A percentile compares a stretch with the other conserved stretches of the same genome.
These are phyloP conservation scores for Emmonsiellopsis sp. DNA, from an alignment of 2,329 filamentous ascomycete species.

Conservation along the genomic window DNA sequence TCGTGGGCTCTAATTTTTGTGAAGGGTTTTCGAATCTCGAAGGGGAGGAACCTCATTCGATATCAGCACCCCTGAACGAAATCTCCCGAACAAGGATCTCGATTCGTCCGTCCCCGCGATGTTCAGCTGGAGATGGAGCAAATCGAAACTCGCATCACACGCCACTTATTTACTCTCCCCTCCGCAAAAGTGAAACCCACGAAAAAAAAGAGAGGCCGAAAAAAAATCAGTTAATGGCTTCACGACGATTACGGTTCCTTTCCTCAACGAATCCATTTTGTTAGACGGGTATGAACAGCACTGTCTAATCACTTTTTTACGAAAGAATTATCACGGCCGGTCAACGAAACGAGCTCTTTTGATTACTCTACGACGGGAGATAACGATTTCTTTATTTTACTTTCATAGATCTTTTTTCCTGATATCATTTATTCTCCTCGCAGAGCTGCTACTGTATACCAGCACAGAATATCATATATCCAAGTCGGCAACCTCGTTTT, in stretches of 20 bases:
- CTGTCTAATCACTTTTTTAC: neutral
- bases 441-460: constrained; percentile 5
- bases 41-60: neutral
- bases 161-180: neutral
- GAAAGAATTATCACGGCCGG: no score
- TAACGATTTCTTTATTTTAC: constrained; percentile 6
- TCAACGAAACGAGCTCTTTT: neutral
- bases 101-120: neutral
- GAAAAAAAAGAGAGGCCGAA: neutral
- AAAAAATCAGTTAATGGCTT: neutral
- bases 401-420: constrained; percentile 8
- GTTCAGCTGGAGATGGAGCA: neutral
- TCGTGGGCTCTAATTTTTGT: constrained; percentile 7
- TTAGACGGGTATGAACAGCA: neutral
- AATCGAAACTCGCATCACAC: neutral
- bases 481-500: neutral
- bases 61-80: neutral
- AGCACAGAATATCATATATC: neutral
- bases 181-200: neutral
- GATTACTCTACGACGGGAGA: neutral
- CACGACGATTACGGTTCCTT: neutral
- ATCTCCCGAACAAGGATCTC: neutral
- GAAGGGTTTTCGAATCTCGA: neutral
- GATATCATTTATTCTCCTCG: constrained; percentile 7
- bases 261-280: neutral